Percentiles rank a stretch among this genome's conserved stretches.
These are phyloP conservation scores for Elasticomyces elasticus DNA, from an alignment of 495 filamentous ascomycete genomes.

Conservation along the genomic window DNA sequence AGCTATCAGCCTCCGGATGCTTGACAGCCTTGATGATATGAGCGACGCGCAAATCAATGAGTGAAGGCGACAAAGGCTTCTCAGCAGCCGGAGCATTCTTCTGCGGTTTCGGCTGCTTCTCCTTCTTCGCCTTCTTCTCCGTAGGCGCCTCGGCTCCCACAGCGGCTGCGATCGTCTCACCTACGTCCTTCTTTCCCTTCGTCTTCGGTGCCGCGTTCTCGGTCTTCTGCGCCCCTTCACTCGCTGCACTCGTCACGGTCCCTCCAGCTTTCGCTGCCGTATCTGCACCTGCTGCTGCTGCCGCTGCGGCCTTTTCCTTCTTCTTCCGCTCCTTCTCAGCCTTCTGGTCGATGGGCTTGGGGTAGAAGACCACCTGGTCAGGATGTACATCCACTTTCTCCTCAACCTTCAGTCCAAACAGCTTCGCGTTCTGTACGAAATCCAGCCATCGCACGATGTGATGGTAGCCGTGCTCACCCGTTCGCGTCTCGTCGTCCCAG, in stretches of 20 bases:
- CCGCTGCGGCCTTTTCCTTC: conserved; percentile 33
- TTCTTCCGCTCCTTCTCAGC: conserved; percentile 47
- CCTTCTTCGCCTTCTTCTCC: conserved; percentile 58
- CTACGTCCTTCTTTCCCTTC: conserved; percentile 29
- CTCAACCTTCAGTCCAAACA: conserved; percentile 62
- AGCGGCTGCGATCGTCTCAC: conserved; percentile 25
- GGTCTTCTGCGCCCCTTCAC: conserved; percentile 10
- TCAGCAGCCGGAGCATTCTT: conserved; percentile 48
- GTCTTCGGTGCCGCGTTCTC: conserved; percentile 23
- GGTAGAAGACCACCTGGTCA: conserved; percentile 61
- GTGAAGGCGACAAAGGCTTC: conserved; percentile 65
- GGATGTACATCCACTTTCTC: conserved; percentile 76
- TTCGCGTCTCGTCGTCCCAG: conserved; percentile 80
- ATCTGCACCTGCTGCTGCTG: conserved; percentile 22
- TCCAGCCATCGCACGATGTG: conserved; percentile 87
- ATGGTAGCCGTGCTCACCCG: conserved; percentile 80
- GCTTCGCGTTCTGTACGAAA: conserved; percentile 80
- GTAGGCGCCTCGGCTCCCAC: conserved; percentile 22
- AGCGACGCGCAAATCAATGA: conserved; percentile 91
- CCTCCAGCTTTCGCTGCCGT: conserved; percentile 19
- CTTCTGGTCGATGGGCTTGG: conserved; percentile 40
- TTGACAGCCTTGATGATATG: conserved; percentile 91
- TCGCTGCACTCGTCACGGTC: conserved; percentile 9
- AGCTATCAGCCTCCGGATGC: conserved; percentile 91
- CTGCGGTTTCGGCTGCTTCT: conserved; percentile 57